Percentiles rank a stretch among this genome's conserved stretches.
Evolutionary conservation across 106 monocot species (phyloP).

Genomic region (Posidonia australis): DNA sequence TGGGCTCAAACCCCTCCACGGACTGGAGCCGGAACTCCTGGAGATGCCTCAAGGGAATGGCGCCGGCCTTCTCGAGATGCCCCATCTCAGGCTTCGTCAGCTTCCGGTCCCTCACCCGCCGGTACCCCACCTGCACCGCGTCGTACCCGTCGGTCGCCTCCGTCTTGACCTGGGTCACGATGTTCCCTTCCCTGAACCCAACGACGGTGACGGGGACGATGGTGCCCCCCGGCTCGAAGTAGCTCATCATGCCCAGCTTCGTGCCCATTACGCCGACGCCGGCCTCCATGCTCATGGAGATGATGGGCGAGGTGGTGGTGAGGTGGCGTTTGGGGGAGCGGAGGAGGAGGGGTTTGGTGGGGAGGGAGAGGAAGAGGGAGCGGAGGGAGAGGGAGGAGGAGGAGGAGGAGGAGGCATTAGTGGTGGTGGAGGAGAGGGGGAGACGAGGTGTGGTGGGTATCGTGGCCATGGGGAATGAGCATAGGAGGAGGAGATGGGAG

Average conservation of each 20-base stretch:
- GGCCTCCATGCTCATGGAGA: slow-evolving; percentile 68
- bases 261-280: slow-evolving; percentile 62
- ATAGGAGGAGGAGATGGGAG: too few relatives aligned
- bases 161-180: slow-evolving; percentile 94
- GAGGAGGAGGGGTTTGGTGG: not conserved
- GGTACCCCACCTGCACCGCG: slow-evolving; percentile 86
- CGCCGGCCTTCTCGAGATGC: slow-evolving; percentile 79
- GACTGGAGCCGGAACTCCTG: slow-evolving; percentile 79
- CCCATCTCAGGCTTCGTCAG: slow-evolving; percentile 87
- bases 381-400: slow-evolving; percentile 2
- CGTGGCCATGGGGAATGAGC: too few relatives aligned
- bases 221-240: slow-evolving; percentile 72
- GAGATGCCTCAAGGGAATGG: slow-evolving; percentile 72
- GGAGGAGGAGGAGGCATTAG: not conserved
- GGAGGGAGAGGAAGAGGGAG: slow-evolving; percentile 9
- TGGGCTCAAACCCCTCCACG: slow-evolving; percentile 70
- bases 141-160: slow-evolving; percentile 84
- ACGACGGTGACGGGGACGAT: slow-evolving; percentile 92
- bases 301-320: not conserved
- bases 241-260: too few relatives aligned
- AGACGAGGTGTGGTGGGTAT: not conserved
- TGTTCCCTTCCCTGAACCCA: slow-evolving; percentile 99
- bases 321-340: not conserved
- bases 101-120: slow-evolving; percentile 75
- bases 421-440: slow-evolving; percentile 12